A percentile compares a stretch with the other conserved stretches of the same genome.
These are phyloP conservation scores for Arthroderma uncinatum DNA, from an alignment of 2,329 filamentous ascomycete genomes.

Conservation along the genomic window DNA sequence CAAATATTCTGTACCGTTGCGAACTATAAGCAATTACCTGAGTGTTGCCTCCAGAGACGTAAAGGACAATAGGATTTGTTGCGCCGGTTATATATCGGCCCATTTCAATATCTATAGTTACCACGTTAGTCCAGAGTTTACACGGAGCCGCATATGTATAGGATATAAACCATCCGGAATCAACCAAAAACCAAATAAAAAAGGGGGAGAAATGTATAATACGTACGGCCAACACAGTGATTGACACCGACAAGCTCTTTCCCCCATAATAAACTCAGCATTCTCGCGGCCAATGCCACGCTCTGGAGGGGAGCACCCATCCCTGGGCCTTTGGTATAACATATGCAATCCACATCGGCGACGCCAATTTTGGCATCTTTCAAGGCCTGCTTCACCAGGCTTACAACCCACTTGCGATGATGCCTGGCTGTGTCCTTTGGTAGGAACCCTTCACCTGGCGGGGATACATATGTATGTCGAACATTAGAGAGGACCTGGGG, in stretches of 20 bases:
- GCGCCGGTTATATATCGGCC: slow-evolving; percentile 85
- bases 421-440: slow-evolving; percentile 93
- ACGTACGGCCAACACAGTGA: slow-evolving; percentile 78
- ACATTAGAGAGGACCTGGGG: slow-evolving; percentile 79
- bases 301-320: slow-evolving; percentile 90
- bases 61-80: slow-evolving; percentile 83
- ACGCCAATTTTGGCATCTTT: slow-evolving; percentile 52
- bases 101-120: slow-evolving; percentile 74
- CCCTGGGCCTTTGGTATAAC: slow-evolving; percentile 88
- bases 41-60: slow-evolving; percentile 91
- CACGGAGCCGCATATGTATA: no score
- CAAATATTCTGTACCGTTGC: slow-evolving; percentile 92
- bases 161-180: no score
- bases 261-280: slow-evolving; percentile 70
- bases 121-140: neutral
- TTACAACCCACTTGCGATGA: slow-evolving; percentile 75
- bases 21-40: slow-evolving; percentile 96
- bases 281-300: slow-evolving; percentile 75
- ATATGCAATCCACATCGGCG: slow-evolving; percentile 74
- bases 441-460: slow-evolving; percentile 85
- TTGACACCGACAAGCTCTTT: slow-evolving; percentile 91
- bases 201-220: neutral
- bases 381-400: slow-evolving; percentile 69
- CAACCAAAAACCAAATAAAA: no score
- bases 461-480: slow-evolving; percentile 83